Evolutionary conservation across 1,139 yeast species (phyloP), one percentile per base, ranked within the genome.

Genomic region (Sugiyamaella novakii): DNA sequence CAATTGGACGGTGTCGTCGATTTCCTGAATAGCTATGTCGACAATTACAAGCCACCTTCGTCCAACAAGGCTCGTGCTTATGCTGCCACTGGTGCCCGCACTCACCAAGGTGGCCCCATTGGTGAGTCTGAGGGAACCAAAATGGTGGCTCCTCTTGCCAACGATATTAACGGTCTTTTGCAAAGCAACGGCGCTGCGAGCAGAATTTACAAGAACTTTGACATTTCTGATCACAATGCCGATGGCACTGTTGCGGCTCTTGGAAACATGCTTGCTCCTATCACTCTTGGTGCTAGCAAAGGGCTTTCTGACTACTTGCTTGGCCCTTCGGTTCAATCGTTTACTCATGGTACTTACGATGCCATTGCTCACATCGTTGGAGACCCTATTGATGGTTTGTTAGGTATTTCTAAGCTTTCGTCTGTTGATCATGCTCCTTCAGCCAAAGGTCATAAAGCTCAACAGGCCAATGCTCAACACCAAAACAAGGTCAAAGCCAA

Each of bases 271-370:
- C 41, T 46, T 29, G 33, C 39, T 14, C 49, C 49, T 11, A 28
- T 45, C 22, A 31, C 52, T 11, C 22, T 39, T 28, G 48, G 48
- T 27, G 38, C 17, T 15, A 41, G 47, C 37, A 44, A 46, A 44
- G 52, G 42, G 3, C 37, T 52, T 7, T 30, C 52, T 19, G 30
- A 52, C 41, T 52, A 43, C 37, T 46, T 50, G 12, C 40, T 37
- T 15, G 56, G 55, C 18, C 56, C 56, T n/a, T 35, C 52, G 36
- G 46, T 53, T 25, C 55, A 53, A 44, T 50, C 54, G 10, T 28
- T 52, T 17, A 53, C 49, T 29, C 54, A 53, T 27, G 55, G 56
- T 18, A 46, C 51, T 17, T 46, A 43, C 24, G 51, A 48, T 24
- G 31, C 44, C n/a, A 41, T 49, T 22, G 42, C 54, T 14, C 43